These are phyloP conservation scores for Picocystis sp. DNA, from an alignment of 163 green algal species.

Conservation along the genomic window DNA sequence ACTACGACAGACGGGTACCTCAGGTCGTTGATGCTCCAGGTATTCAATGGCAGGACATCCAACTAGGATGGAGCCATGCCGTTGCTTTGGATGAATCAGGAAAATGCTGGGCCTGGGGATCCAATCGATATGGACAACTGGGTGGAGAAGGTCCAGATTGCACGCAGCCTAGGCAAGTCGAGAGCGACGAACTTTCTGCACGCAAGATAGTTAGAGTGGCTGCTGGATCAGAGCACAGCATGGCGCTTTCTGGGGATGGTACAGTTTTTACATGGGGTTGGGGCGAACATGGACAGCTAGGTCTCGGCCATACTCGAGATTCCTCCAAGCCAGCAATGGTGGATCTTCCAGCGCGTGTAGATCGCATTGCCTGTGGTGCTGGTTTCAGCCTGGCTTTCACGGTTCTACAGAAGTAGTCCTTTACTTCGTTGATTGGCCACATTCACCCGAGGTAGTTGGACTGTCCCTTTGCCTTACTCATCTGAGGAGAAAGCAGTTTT, in stretches of 20 bases:
- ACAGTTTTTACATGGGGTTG: constrained; percentile 3
- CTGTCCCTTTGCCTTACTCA: no score
- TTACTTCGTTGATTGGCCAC: no score
- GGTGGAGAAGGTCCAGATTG: neutral
- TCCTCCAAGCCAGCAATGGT: no score
- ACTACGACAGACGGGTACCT: no score
- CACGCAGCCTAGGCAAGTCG: no score
- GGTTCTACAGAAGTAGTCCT: no score
- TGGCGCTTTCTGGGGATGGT: neutral
- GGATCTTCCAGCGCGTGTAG: no score
- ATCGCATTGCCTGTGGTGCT: no score
- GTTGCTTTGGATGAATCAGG: neutral
- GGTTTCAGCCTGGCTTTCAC: no score
- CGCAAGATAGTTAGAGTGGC: neutral
- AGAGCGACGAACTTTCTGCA: no score
- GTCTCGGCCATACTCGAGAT: neutral
- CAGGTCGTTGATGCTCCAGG: neutral
- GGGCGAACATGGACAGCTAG: constrained; percentile 3
- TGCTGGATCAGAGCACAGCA: neutral
- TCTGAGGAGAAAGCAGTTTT: no score
- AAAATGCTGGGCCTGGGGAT: neutral
- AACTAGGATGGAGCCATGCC: neutral
- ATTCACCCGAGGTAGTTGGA: no score
- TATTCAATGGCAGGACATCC: neutral
- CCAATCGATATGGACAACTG: constrained; percentile 1